phyloP scores from a whole-genome alignment of 2,329 filamentous ascomycete species.

The Trichoderma sp. region DNA sequence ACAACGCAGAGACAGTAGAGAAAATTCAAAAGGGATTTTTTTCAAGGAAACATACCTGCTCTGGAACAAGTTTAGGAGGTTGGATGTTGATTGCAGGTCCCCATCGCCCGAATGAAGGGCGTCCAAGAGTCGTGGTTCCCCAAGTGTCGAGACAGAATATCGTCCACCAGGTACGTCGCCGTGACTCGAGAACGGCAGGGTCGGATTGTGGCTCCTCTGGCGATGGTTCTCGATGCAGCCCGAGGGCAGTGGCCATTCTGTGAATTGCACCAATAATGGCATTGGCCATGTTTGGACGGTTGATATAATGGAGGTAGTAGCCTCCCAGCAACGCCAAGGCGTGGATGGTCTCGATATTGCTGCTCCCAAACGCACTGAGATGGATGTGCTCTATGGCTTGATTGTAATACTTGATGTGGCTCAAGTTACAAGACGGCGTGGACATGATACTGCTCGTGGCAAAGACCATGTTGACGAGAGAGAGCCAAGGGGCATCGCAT shows the following conservation, averaged over 20 bases:
- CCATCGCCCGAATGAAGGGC: constrained; percentile 66
- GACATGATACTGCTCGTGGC: constrained; percentile 60
- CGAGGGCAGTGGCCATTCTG: constrained; percentile 71
- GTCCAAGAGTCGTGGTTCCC: constrained; percentile 67
- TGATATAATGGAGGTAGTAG: constrained; percentile 75
- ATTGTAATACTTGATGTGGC: constrained; percentile 56
- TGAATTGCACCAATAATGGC: constrained; percentile 68
- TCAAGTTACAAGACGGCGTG: constrained; percentile 45
- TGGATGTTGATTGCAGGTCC: constrained; percentile 66
- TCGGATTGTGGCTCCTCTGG: background rate
- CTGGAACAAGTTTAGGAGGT: constrained; percentile 51
- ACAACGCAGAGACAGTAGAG: background rate
- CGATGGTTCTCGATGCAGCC: constrained; percentile 61
- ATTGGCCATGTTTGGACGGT: constrained; percentile 74
- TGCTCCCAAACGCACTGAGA: constrained; percentile 54
- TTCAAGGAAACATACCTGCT: constrained; percentile 31
- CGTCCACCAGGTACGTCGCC: constrained; percentile 65
- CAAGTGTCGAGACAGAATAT: constrained; percentile 72
- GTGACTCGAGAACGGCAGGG: background rate
- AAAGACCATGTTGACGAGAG: constrained; percentile 60
- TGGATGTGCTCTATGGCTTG: constrained; percentile 52
- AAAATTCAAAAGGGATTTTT: background rate
- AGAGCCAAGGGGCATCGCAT: constrained; percentile 57
- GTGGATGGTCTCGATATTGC: constrained; percentile 71
- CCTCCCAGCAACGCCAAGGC: constrained; percentile 69